phyloP scores from a whole-genome alignment of 495 filamentous ascomycete species.

The Apodospora peruviana region DNA sequence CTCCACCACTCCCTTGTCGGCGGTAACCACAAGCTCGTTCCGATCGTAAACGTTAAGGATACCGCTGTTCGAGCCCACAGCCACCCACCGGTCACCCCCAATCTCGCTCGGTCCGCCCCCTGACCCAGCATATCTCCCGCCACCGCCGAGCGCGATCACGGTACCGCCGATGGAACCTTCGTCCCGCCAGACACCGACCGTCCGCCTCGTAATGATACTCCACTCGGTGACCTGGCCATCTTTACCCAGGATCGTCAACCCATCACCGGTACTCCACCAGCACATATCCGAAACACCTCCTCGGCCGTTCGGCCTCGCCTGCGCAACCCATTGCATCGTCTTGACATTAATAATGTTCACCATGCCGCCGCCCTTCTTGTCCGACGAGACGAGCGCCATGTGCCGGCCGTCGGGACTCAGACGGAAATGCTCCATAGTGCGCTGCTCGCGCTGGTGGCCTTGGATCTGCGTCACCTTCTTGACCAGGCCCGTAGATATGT shows the following conservation, averaged over 20 bases:
- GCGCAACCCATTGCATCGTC: constrained; percentile 84
- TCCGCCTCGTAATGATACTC: constrained; percentile 56
- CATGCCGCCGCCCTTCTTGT: constrained; percentile 76
- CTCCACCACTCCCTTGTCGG: constrained; percentile 22
- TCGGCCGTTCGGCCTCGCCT: constrained; percentile 75
- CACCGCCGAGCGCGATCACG: constrained; percentile 70
- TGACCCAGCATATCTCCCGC: too few species aligned
- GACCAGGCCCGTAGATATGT: constrained; percentile 70
- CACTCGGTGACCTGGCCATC: constrained; percentile 94
- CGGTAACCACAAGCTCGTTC: constrained; percentile 44
- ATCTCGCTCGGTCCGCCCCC: constrained; percentile 52
- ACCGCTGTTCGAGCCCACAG: constrained; percentile 75
- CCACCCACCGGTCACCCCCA: constrained; percentile 84
- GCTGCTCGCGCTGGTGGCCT: constrained; percentile 78
- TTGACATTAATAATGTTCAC: constrained; percentile 76
- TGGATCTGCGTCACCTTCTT: constrained; percentile 74
- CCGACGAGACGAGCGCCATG: constrained; percentile 71
- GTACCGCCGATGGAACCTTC: constrained; percentile 86
- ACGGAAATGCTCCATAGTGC: constrained; percentile 84
- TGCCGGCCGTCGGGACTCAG: constrained; percentile 79
- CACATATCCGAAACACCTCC: constrained; percentile 82
- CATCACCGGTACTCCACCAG: constrained; percentile 83
- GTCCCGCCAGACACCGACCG: constrained; percentile 80
- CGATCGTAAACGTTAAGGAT: constrained; percentile 94
- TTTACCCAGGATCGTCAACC: constrained; percentile 70